These are phyloP conservation scores for Yarrowia keelungensis DNA, from an alignment of 805 yeast genomes.

Conservation along the genomic window DNA sequence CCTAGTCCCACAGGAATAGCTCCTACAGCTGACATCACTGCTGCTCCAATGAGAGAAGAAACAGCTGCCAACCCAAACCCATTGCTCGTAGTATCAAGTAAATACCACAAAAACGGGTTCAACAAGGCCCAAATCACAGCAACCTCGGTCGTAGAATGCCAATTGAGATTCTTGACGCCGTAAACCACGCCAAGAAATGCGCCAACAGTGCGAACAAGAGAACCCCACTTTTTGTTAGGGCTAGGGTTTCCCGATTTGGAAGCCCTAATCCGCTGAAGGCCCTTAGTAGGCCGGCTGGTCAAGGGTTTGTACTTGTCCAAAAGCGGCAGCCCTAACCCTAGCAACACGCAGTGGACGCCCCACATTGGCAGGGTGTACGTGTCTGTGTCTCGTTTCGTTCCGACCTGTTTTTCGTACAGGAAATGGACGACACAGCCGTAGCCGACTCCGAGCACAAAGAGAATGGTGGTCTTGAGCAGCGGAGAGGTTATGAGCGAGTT, in stretches of 20 bases:
- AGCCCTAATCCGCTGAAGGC: slow-evolving; percentile 26
- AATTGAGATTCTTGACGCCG: slow-evolving; percentile 51
- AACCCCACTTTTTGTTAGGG: slow-evolving; percentile 48
- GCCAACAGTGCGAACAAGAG: slow-evolving; percentile 52
- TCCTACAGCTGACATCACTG: slow-evolving; percentile 47
- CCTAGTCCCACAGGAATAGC: slow-evolving; percentile 45
- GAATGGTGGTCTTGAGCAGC: slow-evolving; percentile 5
- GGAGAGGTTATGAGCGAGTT: background rate
- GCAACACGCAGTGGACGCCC: slow-evolving; percentile 22
- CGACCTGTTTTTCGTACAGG: slow-evolving; percentile 22
- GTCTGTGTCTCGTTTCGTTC: slow-evolving; percentile 4
- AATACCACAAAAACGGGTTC: slow-evolving; percentile 53
- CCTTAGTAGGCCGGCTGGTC: slow-evolving; percentile 5
- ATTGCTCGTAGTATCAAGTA: slow-evolving; percentile 50
- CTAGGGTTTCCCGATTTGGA: background rate
- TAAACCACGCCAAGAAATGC: slow-evolving; percentile 52
- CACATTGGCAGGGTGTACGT: slow-evolving; percentile 17
- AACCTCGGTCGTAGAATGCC: slow-evolving; percentile 51
- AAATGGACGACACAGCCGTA: slow-evolving; percentile 33
- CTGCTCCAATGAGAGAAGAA: slow-evolving; percentile 43
- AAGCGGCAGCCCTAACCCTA: slow-evolving; percentile 15
- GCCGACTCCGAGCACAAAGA: slow-evolving; percentile 27
- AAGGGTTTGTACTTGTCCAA: slow-evolving; percentile 19
- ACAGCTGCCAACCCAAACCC: slow-evolving; percentile 50
- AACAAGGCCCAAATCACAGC: slow-evolving; percentile 51